Evolutionary conservation across 1,139 yeast genomes (phyloP), one percentile per base, ranked within the genome.

Genomic region (Taphrina deformans): DNA sequence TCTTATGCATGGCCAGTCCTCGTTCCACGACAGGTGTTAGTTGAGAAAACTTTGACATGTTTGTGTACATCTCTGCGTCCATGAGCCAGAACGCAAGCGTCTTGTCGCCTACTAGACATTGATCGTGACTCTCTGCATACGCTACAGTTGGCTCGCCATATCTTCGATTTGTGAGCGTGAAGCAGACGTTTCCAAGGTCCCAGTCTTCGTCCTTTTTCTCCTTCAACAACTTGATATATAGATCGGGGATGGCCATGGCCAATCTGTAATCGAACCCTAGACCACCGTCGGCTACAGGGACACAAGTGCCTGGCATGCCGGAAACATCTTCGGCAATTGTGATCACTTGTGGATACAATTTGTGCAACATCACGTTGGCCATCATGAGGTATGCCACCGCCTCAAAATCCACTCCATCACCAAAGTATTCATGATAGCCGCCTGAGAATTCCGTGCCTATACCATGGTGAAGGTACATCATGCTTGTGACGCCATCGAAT

Each of bases 231-330:
- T 93, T 93, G 77, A 93, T 93, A 98, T 99, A 93, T 98, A 92
- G 92, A 76, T 93, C 99, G 4, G 99, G 99, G 68, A 93, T 82
- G 0, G 98, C 98, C 99, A 93, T 93, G 1, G 96, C 95, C 67
- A 93, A 80, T 70, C 98, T 81, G 75, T 92, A 93, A 74, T 92
- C 95, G 73, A 92, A 93, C 0, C 97, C 99, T 70, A 89, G 85
- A 63, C 99, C 99, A 62, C 98, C 98, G 40, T 79, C 75, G 0
- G 72, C 67, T 55, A 89, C 81, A 7, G 95, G 86, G 59, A 89
- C 77, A 76, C 98, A 92, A 63, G 93, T 79, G 0, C 97, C 90
- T 40, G 99, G 99, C 89, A 93, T 93, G 16, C 99, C 99, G 62
- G 95, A 87, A 59, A 93, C 99, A 75, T 93, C 99, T 76, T 93